These are phyloP conservation scores for Aspergillus spinulosporus DNA, from an alignment of 2,329 filamentous ascomycete genomes.

Conservation along the genomic window DNA sequence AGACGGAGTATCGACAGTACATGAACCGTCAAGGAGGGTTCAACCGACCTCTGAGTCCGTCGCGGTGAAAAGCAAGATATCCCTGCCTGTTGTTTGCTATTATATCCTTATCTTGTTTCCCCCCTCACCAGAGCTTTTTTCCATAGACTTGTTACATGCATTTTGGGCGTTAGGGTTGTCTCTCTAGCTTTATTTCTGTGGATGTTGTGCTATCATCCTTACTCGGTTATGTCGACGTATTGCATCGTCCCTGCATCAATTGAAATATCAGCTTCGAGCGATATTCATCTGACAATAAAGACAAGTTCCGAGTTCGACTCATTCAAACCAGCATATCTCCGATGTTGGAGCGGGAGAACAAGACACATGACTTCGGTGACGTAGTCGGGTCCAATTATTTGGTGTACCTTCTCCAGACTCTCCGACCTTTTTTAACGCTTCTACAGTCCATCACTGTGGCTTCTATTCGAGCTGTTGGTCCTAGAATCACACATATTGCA, in stretches of 20 bases:
- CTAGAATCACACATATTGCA: conserved; percentile 8
- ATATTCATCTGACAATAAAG: not conserved
- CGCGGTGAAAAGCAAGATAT: conserved; percentile 29
- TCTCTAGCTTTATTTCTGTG: conserved; percentile 1
- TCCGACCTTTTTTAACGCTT: not conserved
- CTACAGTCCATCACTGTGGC: conserved; percentile 25
- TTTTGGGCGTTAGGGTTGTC: conserved; percentile 32
- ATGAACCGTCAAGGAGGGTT: conserved; percentile 63
- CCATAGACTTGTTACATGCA: conserved; percentile 25
- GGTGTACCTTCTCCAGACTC: not conserved
- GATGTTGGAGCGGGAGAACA: not conserved
- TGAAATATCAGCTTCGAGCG: not conserved
- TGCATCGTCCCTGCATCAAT: conserved; percentile 4
- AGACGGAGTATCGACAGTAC: conserved; percentile 93
- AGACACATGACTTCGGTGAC: conserved; percentile 37
- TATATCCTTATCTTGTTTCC: conserved; percentile 9
- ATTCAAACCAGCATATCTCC: not conserved
- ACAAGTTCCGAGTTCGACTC: not conserved
- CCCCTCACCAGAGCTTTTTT: conserved; percentile 18
- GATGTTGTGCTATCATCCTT: not conserved
- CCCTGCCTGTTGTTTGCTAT: conserved; percentile 3
- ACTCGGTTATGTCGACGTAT: conserved; percentile 2
- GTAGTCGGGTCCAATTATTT: conserved; percentile 21
- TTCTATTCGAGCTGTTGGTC: conserved; percentile 21
- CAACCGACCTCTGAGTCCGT: conserved; percentile 52